phyloP scores from a whole-genome alignment of 169 alveolate species.

The Cardiosporidium cionae region DNA sequence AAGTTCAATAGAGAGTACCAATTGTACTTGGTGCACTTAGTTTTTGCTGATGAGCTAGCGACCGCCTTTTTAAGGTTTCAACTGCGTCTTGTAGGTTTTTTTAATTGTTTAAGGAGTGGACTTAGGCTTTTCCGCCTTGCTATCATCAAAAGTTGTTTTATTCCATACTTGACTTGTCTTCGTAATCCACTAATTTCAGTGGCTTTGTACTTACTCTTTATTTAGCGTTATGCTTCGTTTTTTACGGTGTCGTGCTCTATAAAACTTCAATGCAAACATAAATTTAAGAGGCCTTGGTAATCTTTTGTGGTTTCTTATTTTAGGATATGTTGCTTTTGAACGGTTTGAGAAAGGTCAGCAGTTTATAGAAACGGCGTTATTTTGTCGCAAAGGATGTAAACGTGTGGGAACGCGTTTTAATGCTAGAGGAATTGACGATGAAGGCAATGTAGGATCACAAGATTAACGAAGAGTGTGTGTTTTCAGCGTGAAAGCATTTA shows the following conservation, averaged over 20 bases:
- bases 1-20: neutral
- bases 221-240: neutral
- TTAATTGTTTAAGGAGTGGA: neutral
- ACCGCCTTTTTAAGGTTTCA: neutral
- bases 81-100: neutral
- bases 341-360: neutral
- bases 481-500: neutral
- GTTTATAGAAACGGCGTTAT: constrained; percentile 27
- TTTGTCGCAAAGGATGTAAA: constrained; percentile 53
- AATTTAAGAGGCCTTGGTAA: neutral
- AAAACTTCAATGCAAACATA: neutral
- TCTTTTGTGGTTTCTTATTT: neutral
- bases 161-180: no score
- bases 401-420: constrained; percentile 61
- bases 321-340: neutral
- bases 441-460: constrained; percentile 33
- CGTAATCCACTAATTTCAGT: neutral
- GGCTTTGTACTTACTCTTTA: neutral
- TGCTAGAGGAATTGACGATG: constrained; percentile 58
- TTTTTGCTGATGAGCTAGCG: neutral
- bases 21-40: neutral
- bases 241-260: neutral
- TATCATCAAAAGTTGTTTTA: neutral
- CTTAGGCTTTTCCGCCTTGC: neutral
- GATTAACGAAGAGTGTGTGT: neutral